A percentile compares a stretch with the other conserved stretches of the same genome.
Evolutionary conservation across 805 yeast species (phyloP).

Genomic region (Lachancea dasiensis): DNA sequence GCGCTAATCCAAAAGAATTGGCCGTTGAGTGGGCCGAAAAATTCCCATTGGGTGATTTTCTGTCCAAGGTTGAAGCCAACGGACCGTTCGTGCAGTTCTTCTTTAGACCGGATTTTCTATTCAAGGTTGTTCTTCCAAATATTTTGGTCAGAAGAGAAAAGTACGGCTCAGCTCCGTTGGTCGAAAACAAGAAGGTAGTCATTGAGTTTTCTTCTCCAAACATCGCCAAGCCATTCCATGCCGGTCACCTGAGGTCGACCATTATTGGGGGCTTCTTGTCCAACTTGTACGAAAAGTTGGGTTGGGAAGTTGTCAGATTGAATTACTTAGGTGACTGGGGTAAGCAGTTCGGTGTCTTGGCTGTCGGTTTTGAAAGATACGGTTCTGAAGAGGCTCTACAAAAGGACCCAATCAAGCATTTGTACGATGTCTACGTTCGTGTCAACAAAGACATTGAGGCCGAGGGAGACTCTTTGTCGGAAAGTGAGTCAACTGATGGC

Average conservation of each 20-base stretch:
- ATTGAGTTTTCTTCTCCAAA: slow-evolving; percentile 97
- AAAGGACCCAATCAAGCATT: slow-evolving; percentile 84
- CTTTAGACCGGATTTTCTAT: slow-evolving; percentile 61
- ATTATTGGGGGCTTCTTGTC: slow-evolving; percentile 95
- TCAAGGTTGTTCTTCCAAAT: slow-evolving; percentile 63
- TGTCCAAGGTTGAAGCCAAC: slow-evolving; percentile 68
- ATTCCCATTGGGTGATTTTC: slow-evolving; percentile 66
- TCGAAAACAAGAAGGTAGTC: slow-evolving; percentile 60
- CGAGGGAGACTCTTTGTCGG: slow-evolving; percentile 46
- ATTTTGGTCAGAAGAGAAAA: slow-evolving; percentile 49
- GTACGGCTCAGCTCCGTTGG: slow-evolving; percentile 74
- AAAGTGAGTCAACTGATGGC: slow-evolving; percentile 55
- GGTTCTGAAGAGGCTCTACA: slow-evolving; percentile 71
- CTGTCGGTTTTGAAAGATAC: slow-evolving; percentile 83
- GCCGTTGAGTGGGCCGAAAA: slow-evolving; percentile 73
- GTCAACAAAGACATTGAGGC: slow-evolving; percentile 68
- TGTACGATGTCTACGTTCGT: slow-evolving; percentile 88
- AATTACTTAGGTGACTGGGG: slow-evolving; percentile 99
- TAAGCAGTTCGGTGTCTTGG: slow-evolving; percentile 93
- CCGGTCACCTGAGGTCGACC: slow-evolving; percentile 96
- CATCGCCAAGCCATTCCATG: slow-evolving; percentile 99
- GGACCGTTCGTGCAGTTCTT: slow-evolving; percentile 92
- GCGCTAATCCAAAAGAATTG: slow-evolving; percentile 67
- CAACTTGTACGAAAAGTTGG: slow-evolving; percentile 82
- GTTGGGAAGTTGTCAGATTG: slow-evolving; percentile 88